Base-by-base conservation (phyloP, 2,329 filamentous ascomycete species). In the Sphaerulina vaccinii region DNA sequence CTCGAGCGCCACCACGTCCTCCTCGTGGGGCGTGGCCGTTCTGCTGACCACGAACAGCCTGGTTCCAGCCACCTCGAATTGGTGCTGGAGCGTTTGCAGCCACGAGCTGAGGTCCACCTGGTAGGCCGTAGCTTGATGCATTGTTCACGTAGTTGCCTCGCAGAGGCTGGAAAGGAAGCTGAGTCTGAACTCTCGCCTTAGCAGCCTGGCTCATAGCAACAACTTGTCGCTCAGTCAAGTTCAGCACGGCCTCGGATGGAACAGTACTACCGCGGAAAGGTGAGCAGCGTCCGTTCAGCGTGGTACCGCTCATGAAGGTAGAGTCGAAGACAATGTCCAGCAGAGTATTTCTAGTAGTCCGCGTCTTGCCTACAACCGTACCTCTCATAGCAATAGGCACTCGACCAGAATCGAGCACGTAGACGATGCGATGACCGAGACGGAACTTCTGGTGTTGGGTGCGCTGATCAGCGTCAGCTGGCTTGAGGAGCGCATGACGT, bases 301-400 rank as follows among this genome's bases (percentile, higher is more conserved):
- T 93, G 1, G 91, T 96, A 57, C 93, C 93, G 66, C 90, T 95
- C 91, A 99, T 97, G 71, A 99, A 99, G 0, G 90, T 87, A 10
- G 83, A 82, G 68, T 99, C 95, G 72, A 96, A 99, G 6, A 99
- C 85, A 51, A 97, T 82, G 68, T 99, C 93, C 32, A 99, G 78
- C 52, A 96, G 79, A 40, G 88, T 82, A 21, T 86, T 86, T 50
- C 88, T 87, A 16, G 90, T 80, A 23, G 91, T 96, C 50, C 89
- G 86, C 55, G 90, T 96, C 67, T 96, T 87, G 29, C 93, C 93
- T 51, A 95, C 86, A n/a, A 99, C 89, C 1, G 93, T 97, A 63
- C 95, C 93, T 48, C 87, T 84, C 47, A 88, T 88, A 29, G 88
- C 91, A 63, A 99, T 95, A 1, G 93, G 93, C 1, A 99, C 92